Evolutionary conservation across 2,329 filamentous ascomycete species (phyloP), one percentile per base, ranked within the genome.

Genomic region (Calonectria leucothoes): DNA sequence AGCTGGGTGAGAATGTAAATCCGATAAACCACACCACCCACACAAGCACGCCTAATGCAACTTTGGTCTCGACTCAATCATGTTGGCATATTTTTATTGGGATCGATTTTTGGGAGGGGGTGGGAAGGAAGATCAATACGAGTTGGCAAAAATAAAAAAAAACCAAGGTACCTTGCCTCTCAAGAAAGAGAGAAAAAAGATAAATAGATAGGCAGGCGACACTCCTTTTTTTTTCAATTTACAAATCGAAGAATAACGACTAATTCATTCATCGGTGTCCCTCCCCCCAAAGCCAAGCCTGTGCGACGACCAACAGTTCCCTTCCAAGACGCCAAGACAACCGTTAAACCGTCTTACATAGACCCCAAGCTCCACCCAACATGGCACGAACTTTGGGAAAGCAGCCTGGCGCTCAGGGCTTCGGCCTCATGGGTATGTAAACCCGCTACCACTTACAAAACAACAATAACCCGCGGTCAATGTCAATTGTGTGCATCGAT

Each of bases 381-480:
- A 81, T 81, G 79, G 33, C 70, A 66, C 71, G 75, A 11, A 80
- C 88, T 70, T 79, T 85, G 29, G 85, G 85, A 76, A 87, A 86
- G 74, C 79, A 85, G 78, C 83, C 91, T 64, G 88, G 88, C 68
- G 79, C 83, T 37, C 87, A 88, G 57, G 90, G 89, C 81, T 90
- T 86, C 77, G 89, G 90, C 75, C 85, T 91, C 48, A 90, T 91
- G 89, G 85, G 88, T 88, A 83, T 71, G 83, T 23, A 2, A 20
- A 48, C 27, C 6, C 61, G 33, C 25, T n/a, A 25, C 12, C 12
- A 61, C n/a, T n/a, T 14, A 25, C 6, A 20, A 45, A 10, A 45
- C n/a, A 23, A 23, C 7, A 23, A 4, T 6, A 2, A 17, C 49
- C 20, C n/a, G n/a, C n/a, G n/a, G n/a, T 15, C 25, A 20, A 23